Evolutionary conservation across 768 basidiomycete genomes (phyloP).

Genomic region (Termitomyces sp.): DNA sequence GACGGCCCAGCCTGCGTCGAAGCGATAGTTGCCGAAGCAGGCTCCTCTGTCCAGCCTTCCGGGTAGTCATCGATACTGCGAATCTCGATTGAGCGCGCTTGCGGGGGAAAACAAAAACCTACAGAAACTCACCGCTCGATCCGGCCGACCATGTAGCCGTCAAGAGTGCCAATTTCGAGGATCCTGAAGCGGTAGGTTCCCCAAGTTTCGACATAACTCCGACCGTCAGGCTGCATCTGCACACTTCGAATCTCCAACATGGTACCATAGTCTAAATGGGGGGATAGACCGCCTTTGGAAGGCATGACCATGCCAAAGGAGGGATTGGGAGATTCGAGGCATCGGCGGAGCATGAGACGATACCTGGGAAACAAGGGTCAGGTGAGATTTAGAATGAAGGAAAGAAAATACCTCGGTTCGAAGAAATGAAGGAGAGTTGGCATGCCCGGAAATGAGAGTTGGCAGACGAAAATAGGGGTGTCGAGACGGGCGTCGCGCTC

Average conservation of each 20-base stretch:
- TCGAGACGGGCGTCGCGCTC: slow-evolving; percentile 75
- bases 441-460: slow-evolving; percentile 86
- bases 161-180: slow-evolving; percentile 74
- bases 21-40: too few relatives aligned
- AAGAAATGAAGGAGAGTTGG: slow-evolving; percentile 90
- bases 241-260: slow-evolving; percentile 88
- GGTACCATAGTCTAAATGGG: slow-evolving; percentile 76
- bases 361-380: slow-evolving; percentile 39
- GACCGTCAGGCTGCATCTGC: slow-evolving; percentile 83
- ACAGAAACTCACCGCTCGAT: slow-evolving; percentile 48
- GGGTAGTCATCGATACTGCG: slow-evolving; percentile 21
- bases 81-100: neutral
- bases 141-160: slow-evolving; percentile 86
- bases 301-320: slow-evolving; percentile 93
- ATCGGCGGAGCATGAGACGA: slow-evolving; percentile 95
- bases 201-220: slow-evolving; percentile 74
- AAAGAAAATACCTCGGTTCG: slow-evolving; percentile 61
- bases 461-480: slow-evolving; percentile 89
- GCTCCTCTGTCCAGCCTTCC: slow-evolving; percentile 18
- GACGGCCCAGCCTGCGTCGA: neutral
- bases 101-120: neutral
- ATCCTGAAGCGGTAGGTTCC: slow-evolving; percentile 74
- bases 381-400: neutral
- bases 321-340: slow-evolving; percentile 71
- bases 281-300: slow-evolving; percentile 27